Conservation (phyloP, 495 filamentous ascomycete species). For the Aspergillus ostianus region DNA sequence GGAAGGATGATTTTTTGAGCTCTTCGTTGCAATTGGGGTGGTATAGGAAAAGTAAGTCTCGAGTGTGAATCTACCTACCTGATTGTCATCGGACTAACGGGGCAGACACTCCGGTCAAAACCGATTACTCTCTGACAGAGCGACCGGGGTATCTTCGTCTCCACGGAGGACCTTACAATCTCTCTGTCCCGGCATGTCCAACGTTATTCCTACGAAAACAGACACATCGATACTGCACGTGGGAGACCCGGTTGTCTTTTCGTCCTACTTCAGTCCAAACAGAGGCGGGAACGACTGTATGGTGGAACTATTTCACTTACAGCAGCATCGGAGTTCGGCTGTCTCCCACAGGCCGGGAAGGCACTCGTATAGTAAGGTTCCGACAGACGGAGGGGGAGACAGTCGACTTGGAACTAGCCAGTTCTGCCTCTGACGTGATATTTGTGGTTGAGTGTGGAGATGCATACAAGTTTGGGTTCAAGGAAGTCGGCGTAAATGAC, state of each 20-base stretch:
- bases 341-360: conserved; percentile 2
- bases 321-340: conserved; percentile 35
- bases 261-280: conserved; percentile 24
- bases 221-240: conserved; percentile 30
- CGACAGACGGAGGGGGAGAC: conserved; percentile 17
- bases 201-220: conserved; percentile 47
- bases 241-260: conserved; percentile 37
- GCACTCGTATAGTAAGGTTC: conserved; percentile 25
- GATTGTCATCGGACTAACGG: neutral
- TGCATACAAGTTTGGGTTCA: conserved; percentile 30
- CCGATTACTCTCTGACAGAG: conserved; percentile 37
- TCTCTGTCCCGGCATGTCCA: conserved; percentile 39
- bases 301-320: conserved; percentile 43
- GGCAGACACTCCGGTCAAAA: conserved; percentile 31
- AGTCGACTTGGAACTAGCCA: conserved; percentile 13
- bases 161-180: conserved; percentile 40
- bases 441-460: conserved; percentile 31
- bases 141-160: conserved; percentile 35
- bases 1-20: conserved; percentile 41
- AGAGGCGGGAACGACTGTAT: conserved; percentile 42
- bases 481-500: conserved; percentile 10
- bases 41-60: conserved; percentile 41
- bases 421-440: conserved; percentile 14
- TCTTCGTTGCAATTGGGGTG: conserved; percentile 32
- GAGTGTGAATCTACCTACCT: neutral